These are phyloP conservation scores for Ustilago loliicola DNA, from an alignment of 1,284 basidiomycete species.

Conservation along the genomic window DNA sequence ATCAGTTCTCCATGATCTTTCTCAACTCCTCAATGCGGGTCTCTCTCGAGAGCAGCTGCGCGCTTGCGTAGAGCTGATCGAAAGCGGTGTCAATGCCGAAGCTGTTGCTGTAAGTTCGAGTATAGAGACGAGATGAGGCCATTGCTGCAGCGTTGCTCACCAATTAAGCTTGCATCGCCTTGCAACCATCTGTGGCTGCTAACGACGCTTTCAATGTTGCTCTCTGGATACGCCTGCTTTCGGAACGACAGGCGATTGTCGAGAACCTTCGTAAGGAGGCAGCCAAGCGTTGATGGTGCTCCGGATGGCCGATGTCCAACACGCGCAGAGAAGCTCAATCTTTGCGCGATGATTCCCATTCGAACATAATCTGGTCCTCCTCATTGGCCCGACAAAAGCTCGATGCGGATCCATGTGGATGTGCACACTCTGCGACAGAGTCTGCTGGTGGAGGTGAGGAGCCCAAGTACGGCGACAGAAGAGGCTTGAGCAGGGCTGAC, in stretches of 20 bases:
- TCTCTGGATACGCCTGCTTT: not conserved
- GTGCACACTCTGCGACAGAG: no score
- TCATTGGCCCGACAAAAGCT: no score
- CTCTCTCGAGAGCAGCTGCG: constrained; percentile 85
- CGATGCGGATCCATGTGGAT: no score
- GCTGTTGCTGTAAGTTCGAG: constrained; percentile 80
- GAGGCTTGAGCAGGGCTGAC: no score
- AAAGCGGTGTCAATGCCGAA: constrained; percentile 85
- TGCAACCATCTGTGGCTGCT: not conserved
- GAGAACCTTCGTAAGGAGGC: constrained; percentile 53
- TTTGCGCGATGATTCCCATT: no score
- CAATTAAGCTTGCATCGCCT: not conserved
- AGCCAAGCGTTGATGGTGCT: constrained; percentile 17
- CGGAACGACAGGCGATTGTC: constrained; percentile 23
- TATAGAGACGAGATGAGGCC: no score
- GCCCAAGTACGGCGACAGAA: no score
- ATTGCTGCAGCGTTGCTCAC: not conserved
- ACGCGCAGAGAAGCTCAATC: no score
- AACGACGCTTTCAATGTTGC: not conserved
- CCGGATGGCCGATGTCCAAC: not conserved
- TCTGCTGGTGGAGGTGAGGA: no score
- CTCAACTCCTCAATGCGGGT: constrained; percentile 83
- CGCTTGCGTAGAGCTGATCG: constrained; percentile 85
- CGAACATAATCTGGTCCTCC: no score
- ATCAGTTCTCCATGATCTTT: constrained; percentile 82